Evolutionary conservation across 306 rosid species (phyloP).

Genomic region (Myrica gale): DNA sequence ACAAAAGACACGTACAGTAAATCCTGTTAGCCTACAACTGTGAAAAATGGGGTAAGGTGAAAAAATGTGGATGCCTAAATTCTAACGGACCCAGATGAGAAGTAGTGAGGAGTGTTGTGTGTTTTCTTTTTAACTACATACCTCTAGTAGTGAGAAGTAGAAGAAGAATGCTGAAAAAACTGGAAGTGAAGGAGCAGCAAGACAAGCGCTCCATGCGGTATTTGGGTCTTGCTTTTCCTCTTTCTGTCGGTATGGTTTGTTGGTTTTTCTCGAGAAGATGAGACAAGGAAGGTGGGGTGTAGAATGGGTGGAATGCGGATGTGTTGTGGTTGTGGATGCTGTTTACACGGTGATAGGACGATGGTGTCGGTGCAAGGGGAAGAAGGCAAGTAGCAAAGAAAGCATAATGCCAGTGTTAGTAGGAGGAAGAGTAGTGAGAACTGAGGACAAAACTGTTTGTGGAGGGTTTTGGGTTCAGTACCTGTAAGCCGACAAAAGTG

Average conservation of each 20-base stretch:
- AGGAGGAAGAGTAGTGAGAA: neutral
- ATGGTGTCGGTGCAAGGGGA: neutral
- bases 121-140: neutral
- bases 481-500: neutral
- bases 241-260: neutral
- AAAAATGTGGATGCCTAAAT: neutral
- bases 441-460: neutral
- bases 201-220: slow-evolving; percentile 36
- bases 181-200: slow-evolving; percentile 20
- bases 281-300: neutral
- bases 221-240: neutral
- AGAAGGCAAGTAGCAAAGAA: neutral
- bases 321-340: neutral
- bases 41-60: neutral
- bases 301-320: neutral
- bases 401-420: neutral
- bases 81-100: neutral
- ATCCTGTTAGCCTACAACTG: neutral
- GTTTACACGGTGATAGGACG: neutral
- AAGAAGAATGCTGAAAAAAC: slow-evolving; percentile 20
- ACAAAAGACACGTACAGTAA: neutral
- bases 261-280: neutral
- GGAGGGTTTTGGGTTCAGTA: neutral
- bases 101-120: neutral
- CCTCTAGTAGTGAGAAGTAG: slow-evolving; percentile 44